Evolutionary conservation across 1,284 basidiomycete genomes (phyloP), one percentile per base, ranked within the genome.

Genomic region (Vanrija sp.): DNA sequence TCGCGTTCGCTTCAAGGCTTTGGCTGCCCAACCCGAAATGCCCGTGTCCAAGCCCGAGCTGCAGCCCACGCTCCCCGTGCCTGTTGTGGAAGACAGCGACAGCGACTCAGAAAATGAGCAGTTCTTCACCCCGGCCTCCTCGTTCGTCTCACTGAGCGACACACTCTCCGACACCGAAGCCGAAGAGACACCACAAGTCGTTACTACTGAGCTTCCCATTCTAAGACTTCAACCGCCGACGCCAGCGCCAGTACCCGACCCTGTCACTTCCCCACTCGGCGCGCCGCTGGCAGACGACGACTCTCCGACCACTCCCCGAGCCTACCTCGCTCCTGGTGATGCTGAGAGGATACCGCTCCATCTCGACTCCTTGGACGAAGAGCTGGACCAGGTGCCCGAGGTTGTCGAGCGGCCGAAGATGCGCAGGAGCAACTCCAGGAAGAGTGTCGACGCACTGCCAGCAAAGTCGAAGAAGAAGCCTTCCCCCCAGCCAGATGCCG

Each of bases 141-240:
- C 31, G 31, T 31, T 31, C 12, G 12, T 31, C 4, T 31, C 19
- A n/a, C 43, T n/a, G 3, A 18, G n/a, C 22, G 23, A 19, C 3
- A 23, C 24, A 3, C n/a, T 37, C 14, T 9, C 22, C 15, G 23
- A 22, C 23, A 24, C 46, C 20, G 35, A 14, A 22, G 22, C 46
- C 22, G 16, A 36, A 23, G 23, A 6, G 5, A 25, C 31, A 43
- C 35, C 49, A 16, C n/a, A 31, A 23, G 22, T 20, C 31, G 38
- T 7, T 35, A 18, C 12, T 20, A 9, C 37, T 24, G 15, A n/a
- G 9, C 24, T 43, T 8, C 16, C 36, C 12, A 20, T 41, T 15
- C 53, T 63, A 43, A 55, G 54, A 18, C 45, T 68, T 18, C 64
- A 68, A 41, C 69, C 67, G 16, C 66, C 68, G 19, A 71, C 66